Percentiles rank a stretch among this genome's conserved stretches.
Conservation (phyloP, 352 stramenopile species). For the Sclerospora graminicola region DNA sequence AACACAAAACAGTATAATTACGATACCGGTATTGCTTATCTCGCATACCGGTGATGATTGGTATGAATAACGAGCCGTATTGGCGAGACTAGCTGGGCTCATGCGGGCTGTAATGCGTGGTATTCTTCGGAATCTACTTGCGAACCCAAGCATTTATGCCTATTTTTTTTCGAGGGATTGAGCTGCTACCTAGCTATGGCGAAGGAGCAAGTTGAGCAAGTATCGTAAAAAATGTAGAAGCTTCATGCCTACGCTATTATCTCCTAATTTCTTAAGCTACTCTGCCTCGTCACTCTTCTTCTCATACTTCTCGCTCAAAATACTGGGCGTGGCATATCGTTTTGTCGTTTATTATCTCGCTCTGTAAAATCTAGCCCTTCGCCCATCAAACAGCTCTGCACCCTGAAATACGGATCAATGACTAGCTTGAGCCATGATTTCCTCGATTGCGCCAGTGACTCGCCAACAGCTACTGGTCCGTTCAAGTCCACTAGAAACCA, state of each 20-base stretch:
- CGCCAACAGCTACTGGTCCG: slow-evolving; percentile 7
- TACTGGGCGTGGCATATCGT: too few species aligned
- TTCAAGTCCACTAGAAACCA: slow-evolving; percentile 5
- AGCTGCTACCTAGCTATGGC: slow-evolving; percentile 26
- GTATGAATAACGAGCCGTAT: slow-evolving; percentile 74
- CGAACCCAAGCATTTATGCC: slow-evolving; percentile 39
- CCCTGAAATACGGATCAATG: slow-evolving; percentile 10
- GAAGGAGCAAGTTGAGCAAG: slow-evolving; percentile 5
- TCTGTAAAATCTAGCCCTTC: slow-evolving; percentile 19
- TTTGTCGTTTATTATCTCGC: slow-evolving; percentile 22
- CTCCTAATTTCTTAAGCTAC: slow-evolving; percentile 5
- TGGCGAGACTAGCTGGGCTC: slow-evolving; percentile 44
- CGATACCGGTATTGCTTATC: too few species aligned
- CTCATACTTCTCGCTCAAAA: too few species aligned
- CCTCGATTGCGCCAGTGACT: slow-evolving; percentile 8
- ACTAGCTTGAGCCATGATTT: slow-evolving; percentile 1
- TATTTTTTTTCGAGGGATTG: slow-evolving; percentile 39
- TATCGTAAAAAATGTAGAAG: slow-evolving; percentile 5
- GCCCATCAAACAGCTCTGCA: slow-evolving; percentile 5
- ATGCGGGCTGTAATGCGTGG: slow-evolving; percentile 46
- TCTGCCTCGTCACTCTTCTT: not conserved
- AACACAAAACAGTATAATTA: too few species aligned
- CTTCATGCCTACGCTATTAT: slow-evolving; percentile 21
- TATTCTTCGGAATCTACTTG: slow-evolving; percentile 43
- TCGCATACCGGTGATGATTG: slow-evolving; percentile 46